phyloP scores from a whole-genome alignment of 192 early-diverging fungal species.

The Ambispora gerdemannii region DNA sequence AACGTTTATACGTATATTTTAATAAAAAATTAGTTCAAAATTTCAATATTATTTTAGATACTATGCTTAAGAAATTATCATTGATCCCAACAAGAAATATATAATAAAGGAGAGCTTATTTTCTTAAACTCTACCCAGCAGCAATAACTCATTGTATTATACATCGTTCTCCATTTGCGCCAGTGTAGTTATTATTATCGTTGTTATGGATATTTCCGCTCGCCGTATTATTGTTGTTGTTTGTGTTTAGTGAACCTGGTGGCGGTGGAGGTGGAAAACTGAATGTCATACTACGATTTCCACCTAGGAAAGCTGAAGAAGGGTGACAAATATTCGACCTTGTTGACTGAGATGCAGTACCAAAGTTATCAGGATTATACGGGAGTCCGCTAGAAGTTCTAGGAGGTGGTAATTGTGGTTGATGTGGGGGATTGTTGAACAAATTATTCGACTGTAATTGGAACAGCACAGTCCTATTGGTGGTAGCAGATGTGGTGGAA shows the following conservation, averaged over 20 bases:
- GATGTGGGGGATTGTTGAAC: too few species aligned
- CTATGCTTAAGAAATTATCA: too few species aligned
- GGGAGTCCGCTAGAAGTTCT: neutral
- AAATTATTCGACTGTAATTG: neutral
- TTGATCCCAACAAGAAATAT: too few species aligned
- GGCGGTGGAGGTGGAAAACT: too few species aligned
- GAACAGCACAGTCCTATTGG: neutral
- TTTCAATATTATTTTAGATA: too few species aligned
- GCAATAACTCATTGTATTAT: neutral
- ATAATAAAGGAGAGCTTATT: too few species aligned
- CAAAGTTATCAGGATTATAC: neutral
- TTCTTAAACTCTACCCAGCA: neutral
- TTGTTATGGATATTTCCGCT: neutral
- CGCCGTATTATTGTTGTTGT: neutral
- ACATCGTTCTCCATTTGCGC: neutral
- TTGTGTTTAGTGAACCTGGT: too few species aligned
- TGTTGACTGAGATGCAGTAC: neutral
- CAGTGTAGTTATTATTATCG: neutral
- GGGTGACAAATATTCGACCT: neutral
- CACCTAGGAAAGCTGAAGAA: neutral
- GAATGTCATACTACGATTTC: neutral
- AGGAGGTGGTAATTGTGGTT: too few species aligned
- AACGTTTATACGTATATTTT: too few species aligned
- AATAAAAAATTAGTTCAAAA: too few species aligned
- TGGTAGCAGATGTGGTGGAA: neutral